Percentiles rank a stretch among this genome's conserved stretches.
These are phyloP conservation scores for Friedmanniomyces endolithicus DNA, from an alignment of 495 filamentous ascomycete species.

Conservation along the genomic window DNA sequence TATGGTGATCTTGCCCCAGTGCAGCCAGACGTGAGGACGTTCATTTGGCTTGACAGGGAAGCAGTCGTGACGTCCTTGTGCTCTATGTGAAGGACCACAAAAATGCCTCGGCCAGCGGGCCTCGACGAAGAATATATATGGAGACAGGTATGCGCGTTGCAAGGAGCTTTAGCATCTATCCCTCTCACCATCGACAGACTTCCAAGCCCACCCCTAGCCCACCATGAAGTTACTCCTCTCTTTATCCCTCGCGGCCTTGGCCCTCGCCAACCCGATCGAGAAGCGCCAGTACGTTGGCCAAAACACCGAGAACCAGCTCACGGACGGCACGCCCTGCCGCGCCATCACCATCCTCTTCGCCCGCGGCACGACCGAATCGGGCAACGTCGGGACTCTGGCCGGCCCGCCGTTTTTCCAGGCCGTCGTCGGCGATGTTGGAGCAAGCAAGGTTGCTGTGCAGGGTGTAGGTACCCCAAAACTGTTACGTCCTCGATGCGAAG, in stretches of 20 bases:
- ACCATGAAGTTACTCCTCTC: not conserved
- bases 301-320: slow-evolving; percentile 4
- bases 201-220: not conserved
- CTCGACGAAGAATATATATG: not conserved
- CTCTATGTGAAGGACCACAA: too few species aligned
- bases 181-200: not conserved
- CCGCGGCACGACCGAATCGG: slow-evolving; percentile 27
- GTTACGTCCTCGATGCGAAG: too few species aligned
- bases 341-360: slow-evolving; percentile 29
- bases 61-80: too few species aligned
- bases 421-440: slow-evolving; percentile 15
- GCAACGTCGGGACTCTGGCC: slow-evolving; percentile 28
- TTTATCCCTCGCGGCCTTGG: not conserved
- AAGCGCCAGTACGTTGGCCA: slow-evolving; percentile 5
- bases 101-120: not conserved
- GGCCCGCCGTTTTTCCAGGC: slow-evolving; percentile 26
- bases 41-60: too few species aligned
- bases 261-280: slow-evolving; percentile 5
- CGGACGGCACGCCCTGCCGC: slow-evolving; percentile 11
- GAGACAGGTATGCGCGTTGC: not conserved
- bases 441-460: slow-evolving; percentile 22
- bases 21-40: too few species aligned
- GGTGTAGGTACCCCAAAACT: slow-evolving; percentile 12
- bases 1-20: too few species aligned
- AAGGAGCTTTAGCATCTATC: too few species aligned